Base-by-base conservation (phyloP, 768 basidiomycete genomes). In the Polyporus arcularius region DNA sequence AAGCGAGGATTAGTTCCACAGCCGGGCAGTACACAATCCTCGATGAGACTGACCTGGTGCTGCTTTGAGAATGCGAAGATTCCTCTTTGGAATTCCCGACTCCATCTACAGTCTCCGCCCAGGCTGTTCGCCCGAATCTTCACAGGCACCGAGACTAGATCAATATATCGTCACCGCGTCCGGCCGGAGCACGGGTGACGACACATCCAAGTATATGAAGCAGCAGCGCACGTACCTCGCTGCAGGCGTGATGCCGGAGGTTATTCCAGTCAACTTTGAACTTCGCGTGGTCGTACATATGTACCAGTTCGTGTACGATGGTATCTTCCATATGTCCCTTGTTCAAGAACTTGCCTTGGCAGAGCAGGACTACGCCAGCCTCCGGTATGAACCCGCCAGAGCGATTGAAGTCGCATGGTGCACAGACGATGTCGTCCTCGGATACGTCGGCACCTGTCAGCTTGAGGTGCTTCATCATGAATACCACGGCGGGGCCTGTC, bases 51-150 rank as follows among this genome's bases (percentile, higher is more conserved):
- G 64, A 93, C 96, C 83, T 96, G 94, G 74, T 98, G 96, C 69
- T 97, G 94, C 75, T 96, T 96, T 57, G 92, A 87, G 74, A 97
- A 94, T 4, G 84, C 76, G 61, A 88, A 79, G 70, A 89, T 83
- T 4, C 92, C 90, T 32, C 95, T 80, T 42, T 83, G 78, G 26
- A 96, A 71, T 74, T 98, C 96, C 61, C 94, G 84, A 38, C 83
- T 82, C 78, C 85, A 96, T 54, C 85, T 82, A 74, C 97, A 99
- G 74, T 98, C 96, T 8, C 96, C 96, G 64, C 92, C 92, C 52
- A 98, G 74, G 72, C 86, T 96, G 63, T 94, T 96, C 0, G 97
- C 96, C 46, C 97, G 88, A 71, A 99, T 97, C 96, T 98, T 71
- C 38, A 47, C 30, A 21, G 40, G 46, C 45, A 32, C 39, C 43